Conservation (phyloP, 768 basidiomycete genomes). For the Dendrothele bispora region DNA sequence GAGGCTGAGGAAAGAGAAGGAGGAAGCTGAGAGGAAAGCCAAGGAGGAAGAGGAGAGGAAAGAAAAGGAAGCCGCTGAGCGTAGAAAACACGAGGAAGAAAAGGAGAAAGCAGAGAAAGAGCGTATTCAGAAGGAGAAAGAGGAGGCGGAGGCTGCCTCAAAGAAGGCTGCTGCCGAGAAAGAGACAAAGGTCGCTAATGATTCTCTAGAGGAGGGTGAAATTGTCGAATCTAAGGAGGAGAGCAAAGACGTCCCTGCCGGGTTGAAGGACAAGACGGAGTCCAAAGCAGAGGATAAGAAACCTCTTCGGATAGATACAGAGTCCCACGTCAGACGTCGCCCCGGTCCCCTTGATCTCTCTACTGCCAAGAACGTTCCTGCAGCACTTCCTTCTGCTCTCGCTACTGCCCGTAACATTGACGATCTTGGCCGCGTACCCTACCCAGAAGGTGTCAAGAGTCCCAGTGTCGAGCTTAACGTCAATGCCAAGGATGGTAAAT, state of each 20-base stretch:
- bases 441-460: slow-evolving; percentile 81
- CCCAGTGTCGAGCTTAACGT: slow-evolving; percentile 85
- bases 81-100: slow-evolving; percentile 25
- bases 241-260: slow-evolving; percentile 14
- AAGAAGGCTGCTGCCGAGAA: slow-evolving; percentile 30
- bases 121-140: slow-evolving; percentile 47
- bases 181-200: slow-evolving; percentile 38
- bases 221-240: slow-evolving; percentile 33
- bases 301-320: slow-evolving; percentile 61
- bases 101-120: slow-evolving; percentile 42
- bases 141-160: slow-evolving; percentile 34
- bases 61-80: slow-evolving; percentile 20
- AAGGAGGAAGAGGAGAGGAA: slow-evolving; percentile 32
- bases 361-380: slow-evolving; percentile 35
- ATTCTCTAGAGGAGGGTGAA: slow-evolving; percentile 40
- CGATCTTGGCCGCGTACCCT: slow-evolving; percentile 73
- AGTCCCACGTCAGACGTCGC: slow-evolving; percentile 49
- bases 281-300: slow-evolving; percentile 44
- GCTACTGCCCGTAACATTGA: slow-evolving; percentile 84
- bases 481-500: slow-evolving; percentile 84
- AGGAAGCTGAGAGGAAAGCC: slow-evolving; percentile 32
- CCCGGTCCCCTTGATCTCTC: slow-evolving; percentile 77
- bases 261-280: slow-evolving; percentile 28
- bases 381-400: slow-evolving; percentile 63
- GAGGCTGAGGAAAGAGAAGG: slow-evolving; percentile 26